Base-by-base conservation (phyloP, 805 yeast genomes). In the Komagataella populi region DNA sequence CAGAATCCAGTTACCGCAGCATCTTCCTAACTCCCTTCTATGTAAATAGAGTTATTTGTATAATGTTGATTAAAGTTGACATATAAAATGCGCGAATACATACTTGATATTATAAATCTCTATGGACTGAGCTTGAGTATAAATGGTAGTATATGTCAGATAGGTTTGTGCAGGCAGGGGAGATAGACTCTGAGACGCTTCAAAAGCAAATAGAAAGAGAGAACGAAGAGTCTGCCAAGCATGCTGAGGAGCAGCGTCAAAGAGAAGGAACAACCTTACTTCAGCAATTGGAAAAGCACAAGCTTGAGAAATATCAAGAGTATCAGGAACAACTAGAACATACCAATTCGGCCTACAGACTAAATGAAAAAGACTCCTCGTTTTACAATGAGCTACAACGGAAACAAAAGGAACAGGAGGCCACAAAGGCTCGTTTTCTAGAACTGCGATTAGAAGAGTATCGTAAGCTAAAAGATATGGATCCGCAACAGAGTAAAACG, bases 141-240 rank as follows among this genome's bases (percentile, higher is more conserved):
- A 20, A 20, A 30, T 30, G 39, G 39, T 30, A 30, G 39, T 18
- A 22, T n/a, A 50, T 52, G 50, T 23, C 50, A 10, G 18, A 50
- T 23, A 17, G 45, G 18, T 54, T 54, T 50, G 54, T 54, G 7
- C 47, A 52, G 6, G 44, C 51, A 1, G 55, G 55, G 22, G 45
- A 51, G 30, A 49, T 52, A 18, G 48, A 52, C 22, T 30, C 48
- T 3, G 51, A 52, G 5, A 50, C 47, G n/a, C 44, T 54, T 6
- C 12, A 12, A 6, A 45, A 49, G 46, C 50, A 54, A 24, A 46
- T 48, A 46, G 44, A 45, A 30, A 17, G 36, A 10, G 52, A 52
- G 36, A 17, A 45, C 10, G 49, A 52, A 22, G 54, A 44, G 6
- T 30, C 51, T 6, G 50, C 46, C 22, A 39, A 50, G 39, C 50